Conservation (phyloP, 78 protist genomes). For the Pigoraptor vietnamica region DNA sequence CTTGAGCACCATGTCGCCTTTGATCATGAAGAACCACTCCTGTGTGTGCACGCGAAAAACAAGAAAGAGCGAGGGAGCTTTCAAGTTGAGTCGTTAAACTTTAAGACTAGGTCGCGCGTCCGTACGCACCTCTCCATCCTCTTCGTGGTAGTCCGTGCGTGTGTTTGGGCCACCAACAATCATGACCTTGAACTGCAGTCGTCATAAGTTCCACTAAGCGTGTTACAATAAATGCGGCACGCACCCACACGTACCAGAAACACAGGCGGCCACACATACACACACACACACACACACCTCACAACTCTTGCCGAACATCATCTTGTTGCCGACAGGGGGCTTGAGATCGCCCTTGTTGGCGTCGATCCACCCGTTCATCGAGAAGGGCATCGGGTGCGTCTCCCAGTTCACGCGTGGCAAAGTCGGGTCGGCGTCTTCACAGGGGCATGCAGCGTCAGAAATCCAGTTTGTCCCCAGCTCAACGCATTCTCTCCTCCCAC, state of each 20-base stretch:
- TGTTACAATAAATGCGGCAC: neutral
- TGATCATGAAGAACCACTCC: slow-evolving; percentile 38
- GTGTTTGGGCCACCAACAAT: slow-evolving; percentile 59
- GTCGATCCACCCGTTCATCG: neutral
- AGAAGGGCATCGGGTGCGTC: neutral
- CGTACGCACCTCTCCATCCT: slow-evolving; percentile 38
- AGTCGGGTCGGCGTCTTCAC: neutral
- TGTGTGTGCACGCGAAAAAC: neutral
- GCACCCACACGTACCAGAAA: neutral
- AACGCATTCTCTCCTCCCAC: neutral
- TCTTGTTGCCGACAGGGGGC: neutral
- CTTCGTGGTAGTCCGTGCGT: slow-evolving; percentile 59
- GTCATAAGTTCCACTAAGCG: too few relatives aligned
- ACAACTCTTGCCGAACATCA: neutral
- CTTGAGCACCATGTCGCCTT: slow-evolving; percentile 46
- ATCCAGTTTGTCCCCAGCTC: neutral
- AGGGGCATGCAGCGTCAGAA: neutral
- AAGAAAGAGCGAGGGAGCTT: too few relatives aligned
- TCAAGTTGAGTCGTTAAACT: too few relatives aligned
- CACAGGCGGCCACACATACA: neutral
- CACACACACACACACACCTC: neutral
- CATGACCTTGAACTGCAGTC: slow-evolving; percentile 47
- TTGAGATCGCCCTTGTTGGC: neutral
- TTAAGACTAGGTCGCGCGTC: too few relatives aligned
- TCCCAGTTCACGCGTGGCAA: neutral